Conservation (phyloP, 2,329 filamentous ascomycete genomes). For the Aspergillus transmontanensis region DNA sequence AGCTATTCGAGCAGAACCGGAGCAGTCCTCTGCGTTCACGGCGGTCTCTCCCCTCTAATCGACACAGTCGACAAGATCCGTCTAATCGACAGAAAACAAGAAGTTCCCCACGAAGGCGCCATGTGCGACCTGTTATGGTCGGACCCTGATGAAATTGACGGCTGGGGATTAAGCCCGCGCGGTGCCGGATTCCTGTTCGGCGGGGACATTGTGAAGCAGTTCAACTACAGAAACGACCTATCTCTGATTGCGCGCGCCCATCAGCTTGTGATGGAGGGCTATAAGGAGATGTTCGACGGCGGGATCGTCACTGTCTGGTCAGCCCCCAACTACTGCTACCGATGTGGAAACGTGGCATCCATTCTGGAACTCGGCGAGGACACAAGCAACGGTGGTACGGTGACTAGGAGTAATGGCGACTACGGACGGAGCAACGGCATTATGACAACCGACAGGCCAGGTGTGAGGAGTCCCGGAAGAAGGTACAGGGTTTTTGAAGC, state of each 20-base stretch:
- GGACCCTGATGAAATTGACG: conserved; percentile 92
- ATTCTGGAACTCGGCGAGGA: conserved; percentile 93
- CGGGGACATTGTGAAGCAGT: conserved; percentile 90
- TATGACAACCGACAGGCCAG: conserved; percentile 51
- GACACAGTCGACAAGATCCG: conserved; percentile 96
- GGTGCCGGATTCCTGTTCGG: conserved; percentile 96
- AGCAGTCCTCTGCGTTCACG: conserved; percentile 93
- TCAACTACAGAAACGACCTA: conserved; percentile 93
- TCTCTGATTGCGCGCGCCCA: conserved; percentile 91
- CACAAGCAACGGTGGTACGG: conserved; percentile 70
- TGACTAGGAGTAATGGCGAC: conserved; percentile 62
- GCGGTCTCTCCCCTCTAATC: conserved; percentile 85
- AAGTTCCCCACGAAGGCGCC: conserved; percentile 95
- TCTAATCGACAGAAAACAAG: conserved; percentile 92
- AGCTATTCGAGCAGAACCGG: conserved; percentile 62
- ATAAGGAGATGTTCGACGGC: conserved; percentile 98
- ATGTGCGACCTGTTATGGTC: conserved; percentile 99
- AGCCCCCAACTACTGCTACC: conserved; percentile 94
- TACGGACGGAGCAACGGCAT: conserved; percentile 48
- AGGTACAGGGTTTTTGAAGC: conserved; percentile 95
- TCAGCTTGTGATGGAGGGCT: conserved; percentile 98
- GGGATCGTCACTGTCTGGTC: conserved; percentile 99
- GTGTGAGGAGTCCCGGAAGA: conserved; percentile 72
- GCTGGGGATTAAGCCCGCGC: conserved; percentile 91
- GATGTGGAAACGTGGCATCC: conserved; percentile 92